A percentile compares a stretch with the other conserved stretches of the same genome.
Conservation (phyloP, 2,329 filamentous ascomycete species). For the Thielaviopsis populi region DNA sequence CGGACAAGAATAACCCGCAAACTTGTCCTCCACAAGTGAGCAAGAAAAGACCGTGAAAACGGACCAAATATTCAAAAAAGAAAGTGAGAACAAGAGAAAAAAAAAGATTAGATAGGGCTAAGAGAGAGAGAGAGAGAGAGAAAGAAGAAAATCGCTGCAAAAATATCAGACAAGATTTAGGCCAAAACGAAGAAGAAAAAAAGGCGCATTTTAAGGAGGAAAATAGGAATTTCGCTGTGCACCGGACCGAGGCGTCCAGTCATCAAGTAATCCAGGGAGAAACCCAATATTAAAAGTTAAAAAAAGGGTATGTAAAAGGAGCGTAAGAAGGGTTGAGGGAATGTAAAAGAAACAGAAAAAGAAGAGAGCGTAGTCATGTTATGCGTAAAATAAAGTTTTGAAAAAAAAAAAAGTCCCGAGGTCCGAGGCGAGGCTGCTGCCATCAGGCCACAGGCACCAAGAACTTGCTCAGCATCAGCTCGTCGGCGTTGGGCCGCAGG, state of each 20-base stretch:
- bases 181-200: neutral
- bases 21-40: neutral
- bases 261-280: neutral
- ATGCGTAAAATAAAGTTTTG: slow-evolving; percentile 3
- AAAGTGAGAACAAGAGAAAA: neutral
- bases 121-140: neutral
- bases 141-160: neutral
- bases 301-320: slow-evolving; percentile 7
- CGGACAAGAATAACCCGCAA: neutral
- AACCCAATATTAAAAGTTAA: slow-evolving; percentile 7
- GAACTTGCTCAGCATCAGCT: slow-evolving; percentile 73
- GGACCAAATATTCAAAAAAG: neutral
- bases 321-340: slow-evolving; percentile 6
- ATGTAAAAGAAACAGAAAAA: neutral
- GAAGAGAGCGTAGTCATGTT: neutral
- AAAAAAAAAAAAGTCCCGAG: neutral
- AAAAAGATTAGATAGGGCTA: neutral
- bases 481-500: slow-evolving; percentile 78
- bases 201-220: neutral
- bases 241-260: neutral
- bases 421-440: neutral
- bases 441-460: slow-evolving; percentile 46
- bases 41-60: neutral
- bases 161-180: slow-evolving; percentile 3
- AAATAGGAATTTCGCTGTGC: neutral